Evolutionary conservation across 805 yeast species (phyloP), one percentile per base, ranked within the genome.

Genomic region (Candida incommunis): DNA sequence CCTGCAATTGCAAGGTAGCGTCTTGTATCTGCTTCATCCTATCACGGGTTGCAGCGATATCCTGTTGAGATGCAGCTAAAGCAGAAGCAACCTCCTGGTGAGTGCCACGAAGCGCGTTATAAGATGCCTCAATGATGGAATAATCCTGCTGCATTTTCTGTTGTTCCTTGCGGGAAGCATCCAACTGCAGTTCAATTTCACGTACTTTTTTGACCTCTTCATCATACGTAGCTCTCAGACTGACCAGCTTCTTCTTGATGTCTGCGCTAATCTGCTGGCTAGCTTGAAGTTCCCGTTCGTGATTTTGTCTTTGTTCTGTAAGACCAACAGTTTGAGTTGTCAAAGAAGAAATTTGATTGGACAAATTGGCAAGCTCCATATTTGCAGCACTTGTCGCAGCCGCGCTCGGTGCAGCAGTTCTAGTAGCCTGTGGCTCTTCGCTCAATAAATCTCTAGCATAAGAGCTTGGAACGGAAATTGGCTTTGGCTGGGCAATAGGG

Each of bases 281-380:
- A 46, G 75, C 72, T n/a, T 76, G 68, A 45, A 88, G 69, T 56
- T 90, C 96, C 46, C 74, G 76, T 56, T 80, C 86, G 1, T 95
- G 86, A 49, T 78, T 73, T 18, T 74, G 66, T 50, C 85, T 79
- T 62, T 82, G 82, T 21, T 75, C 81, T 48, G 79, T 79, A 24
- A 82, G 70, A 15, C 70, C 72, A 0, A 82, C 68, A 1, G 94
- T 83, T 61, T 87, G 95, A 21, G 71, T 64, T 1, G 87, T 74
- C 51, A 90, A 67, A 0, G 95, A 82, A 50, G 77, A 77, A 51
- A 85, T 80, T 65, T 88, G 95, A 54, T 80, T 84, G 0, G 94
- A 82, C 37, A 83, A 69, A 53, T 88, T 85, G 15, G 94, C 95
- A 60, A 86, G 73, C 54, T 85, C 95, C 4, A n/a, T 41, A 13